These are phyloP conservation scores for Syncephalastrum monosporum DNA, from an alignment of 371 early-diverging fungal genomes.

Conservation along the genomic window DNA sequence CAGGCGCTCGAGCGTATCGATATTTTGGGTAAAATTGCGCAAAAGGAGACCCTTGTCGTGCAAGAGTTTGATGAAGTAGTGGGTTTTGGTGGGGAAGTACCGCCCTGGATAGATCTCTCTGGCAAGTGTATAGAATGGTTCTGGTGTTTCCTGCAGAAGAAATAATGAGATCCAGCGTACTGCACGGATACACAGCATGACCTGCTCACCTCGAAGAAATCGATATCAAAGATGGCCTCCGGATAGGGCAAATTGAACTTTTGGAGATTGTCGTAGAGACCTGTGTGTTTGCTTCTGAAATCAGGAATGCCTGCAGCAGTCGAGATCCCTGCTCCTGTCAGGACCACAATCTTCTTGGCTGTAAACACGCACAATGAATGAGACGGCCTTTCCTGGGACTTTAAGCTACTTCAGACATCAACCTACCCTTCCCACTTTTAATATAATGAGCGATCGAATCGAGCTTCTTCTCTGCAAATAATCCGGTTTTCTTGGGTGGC, in stretches of 20 bases:
- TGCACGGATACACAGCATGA: neutral
- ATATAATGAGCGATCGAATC: no score
- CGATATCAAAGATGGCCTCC: slow-evolving; percentile 92
- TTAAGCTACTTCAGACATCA: no score
- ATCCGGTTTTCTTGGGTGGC: no score
- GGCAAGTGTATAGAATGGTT: slow-evolving; percentile 89
- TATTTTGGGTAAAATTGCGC: slow-evolving; percentile 93
- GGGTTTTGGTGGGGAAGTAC: slow-evolving; percentile 80
- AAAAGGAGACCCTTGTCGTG: slow-evolving; percentile 71
- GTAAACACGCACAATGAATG: neutral
- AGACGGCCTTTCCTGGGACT: no score
- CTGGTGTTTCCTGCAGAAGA: slow-evolving; percentile 60
- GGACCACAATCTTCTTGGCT: slow-evolving; percentile 82
- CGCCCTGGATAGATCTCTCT: slow-evolving; percentile 90
- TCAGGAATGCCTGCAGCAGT: slow-evolving; percentile 92
- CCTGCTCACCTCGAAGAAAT: slow-evolving; percentile 72
- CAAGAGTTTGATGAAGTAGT: slow-evolving; percentile 82
- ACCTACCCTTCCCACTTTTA: no score
- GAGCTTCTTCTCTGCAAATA: no score
- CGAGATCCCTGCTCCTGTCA: slow-evolving; percentile 96
- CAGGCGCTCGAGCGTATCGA: slow-evolving; percentile 90
- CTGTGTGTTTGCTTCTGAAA: slow-evolving; percentile 90
- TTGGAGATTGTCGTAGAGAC: slow-evolving; percentile 88
- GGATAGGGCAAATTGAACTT: slow-evolving; percentile 87
- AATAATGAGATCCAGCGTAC: no score